Percentiles rank a stretch among this genome's conserved stretches.
phyloP scores from a whole-genome alignment of 2,329 filamentous ascomycete genomes.

The Colletotrichum somersetense region DNA sequence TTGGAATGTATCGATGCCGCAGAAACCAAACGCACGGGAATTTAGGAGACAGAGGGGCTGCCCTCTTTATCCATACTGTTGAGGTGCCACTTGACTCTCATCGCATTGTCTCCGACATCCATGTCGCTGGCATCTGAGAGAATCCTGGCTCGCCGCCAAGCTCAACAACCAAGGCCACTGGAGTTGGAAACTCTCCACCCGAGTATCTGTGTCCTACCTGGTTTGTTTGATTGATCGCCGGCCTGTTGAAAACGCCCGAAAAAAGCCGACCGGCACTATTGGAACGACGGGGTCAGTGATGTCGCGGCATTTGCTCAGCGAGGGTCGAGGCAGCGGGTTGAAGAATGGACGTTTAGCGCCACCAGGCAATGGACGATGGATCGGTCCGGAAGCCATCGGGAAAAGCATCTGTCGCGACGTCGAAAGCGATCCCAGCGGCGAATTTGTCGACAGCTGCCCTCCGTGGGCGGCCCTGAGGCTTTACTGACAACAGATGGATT shows the following conservation, averaged over 20 bases:
- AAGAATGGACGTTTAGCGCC: background rate
- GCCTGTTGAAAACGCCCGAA: slow-evolving; percentile 1
- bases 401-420: background rate
- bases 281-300: slow-evolving; percentile 1
- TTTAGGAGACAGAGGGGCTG: background rate
- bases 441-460: background rate
- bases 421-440: background rate
- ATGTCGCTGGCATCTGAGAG: background rate
- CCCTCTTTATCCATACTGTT: slow-evolving; percentile 13
- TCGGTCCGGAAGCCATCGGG: background rate
- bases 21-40: background rate
- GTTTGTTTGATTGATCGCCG: slow-evolving; percentile 25
- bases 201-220: background rate
- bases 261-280: background rate
- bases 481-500: slow-evolving; percentile 11
- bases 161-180: background rate
- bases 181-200: background rate
- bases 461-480: background rate
- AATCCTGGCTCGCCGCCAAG: background rate
- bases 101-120: slow-evolving; percentile 4
- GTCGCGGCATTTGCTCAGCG: slow-evolving; percentile 2
- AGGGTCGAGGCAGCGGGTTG: background rate
- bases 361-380: background rate
- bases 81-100: background rate
- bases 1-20: slow-evolving; percentile 14